Evolutionary conservation across 2,329 filamentous ascomycete genomes (phyloP).

Genomic region (Zymoseptoria ardabiliae): DNA sequence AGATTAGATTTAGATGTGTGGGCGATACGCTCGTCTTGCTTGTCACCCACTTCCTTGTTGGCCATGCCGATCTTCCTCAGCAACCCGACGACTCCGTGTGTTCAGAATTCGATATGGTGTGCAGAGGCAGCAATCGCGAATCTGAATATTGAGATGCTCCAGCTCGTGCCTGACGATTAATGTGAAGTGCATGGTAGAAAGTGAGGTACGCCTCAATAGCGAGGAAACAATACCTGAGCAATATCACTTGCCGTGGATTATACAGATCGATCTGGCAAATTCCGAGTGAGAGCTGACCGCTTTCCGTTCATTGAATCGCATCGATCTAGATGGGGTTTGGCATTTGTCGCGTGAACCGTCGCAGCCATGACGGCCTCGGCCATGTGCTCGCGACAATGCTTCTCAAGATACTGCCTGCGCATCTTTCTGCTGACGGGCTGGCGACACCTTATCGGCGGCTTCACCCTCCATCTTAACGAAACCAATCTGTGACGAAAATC

Average conservation of each 20-base stretch:
- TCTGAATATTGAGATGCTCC: not conserved
- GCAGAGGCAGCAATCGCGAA: too few species aligned
- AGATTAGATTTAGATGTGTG: slow-evolving; percentile 1
- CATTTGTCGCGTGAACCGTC: not conserved
- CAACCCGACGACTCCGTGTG: too few species aligned
- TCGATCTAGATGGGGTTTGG: not conserved
- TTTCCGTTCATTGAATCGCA: not conserved
- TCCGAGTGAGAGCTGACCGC: not conserved
- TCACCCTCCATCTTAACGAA: slow-evolving; percentile 25
- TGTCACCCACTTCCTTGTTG: slow-evolving; percentile 23
- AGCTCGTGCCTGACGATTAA: not conserved
- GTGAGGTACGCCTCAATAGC: not conserved
- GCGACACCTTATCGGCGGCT: slow-evolving; percentile 15
- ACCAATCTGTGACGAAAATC: slow-evolving; percentile 19
- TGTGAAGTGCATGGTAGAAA: not conserved
- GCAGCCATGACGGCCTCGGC: not conserved
- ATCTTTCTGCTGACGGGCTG: not conserved
- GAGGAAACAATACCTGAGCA: not conserved
- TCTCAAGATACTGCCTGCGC: not conserved
- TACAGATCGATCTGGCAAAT: not conserved
- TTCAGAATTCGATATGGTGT: too few species aligned
- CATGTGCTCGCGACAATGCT: not conserved
- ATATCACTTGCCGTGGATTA: not conserved
- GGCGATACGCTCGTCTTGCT: not conserved
- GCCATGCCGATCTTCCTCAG: slow-evolving; percentile 14